Base-by-base conservation (phyloP, 2,329 filamentous ascomycete genomes). In the Moelleriella libera region DNA sequence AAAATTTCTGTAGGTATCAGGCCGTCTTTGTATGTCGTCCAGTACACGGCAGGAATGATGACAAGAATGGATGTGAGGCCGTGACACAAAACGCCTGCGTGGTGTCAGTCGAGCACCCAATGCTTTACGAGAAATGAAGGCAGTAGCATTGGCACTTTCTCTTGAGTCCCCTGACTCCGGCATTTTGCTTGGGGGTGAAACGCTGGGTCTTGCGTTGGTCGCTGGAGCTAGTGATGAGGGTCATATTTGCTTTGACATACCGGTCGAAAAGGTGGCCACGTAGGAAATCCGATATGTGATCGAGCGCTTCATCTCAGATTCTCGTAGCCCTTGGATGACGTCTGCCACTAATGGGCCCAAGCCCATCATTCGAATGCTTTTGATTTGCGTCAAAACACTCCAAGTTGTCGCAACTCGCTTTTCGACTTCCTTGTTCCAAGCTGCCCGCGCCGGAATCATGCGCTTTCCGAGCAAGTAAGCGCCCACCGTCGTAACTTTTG, bases 391-490 rank as follows among this genome's bases (percentile, higher is more conserved):
- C 1, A 67, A 56, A 40, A 62, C 55, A 2, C 53, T 52, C 0
- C 59, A 54, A 6, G 60, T 63, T 31, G 56, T 51, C 4, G 55
- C 50, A 31, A 66, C 54, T 30, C 64, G 58, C 11, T 52, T 51
- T 44, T 67, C 55, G 8, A 60, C 56, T 10, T 57, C 57, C 32
- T 52, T 47, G 3, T 58, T 56, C 63, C 63, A 66, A 3, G 48
- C 40, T 7, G 46, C 2, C 66, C 64, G 1, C 58, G 72, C 45
- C 60, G 65, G n/a, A 60, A 68, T 52, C 62, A 70, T 54, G 66
- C 64, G 50, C 60, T 56, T 41, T 63, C 68, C 0, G 71, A 72
- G 58, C 65, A 62, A 48, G 54, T 69, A 0, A 63, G 68, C 4
- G 52, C 52, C 30, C 49, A 64, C 43, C 65, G 70, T 72, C 63